Percentiles rank a stretch among this genome's conserved stretches.
These are phyloP conservation scores for Colletotrichum filicis DNA, from an alignment of 2,329 filamentous ascomycete species.

Conservation along the genomic window DNA sequence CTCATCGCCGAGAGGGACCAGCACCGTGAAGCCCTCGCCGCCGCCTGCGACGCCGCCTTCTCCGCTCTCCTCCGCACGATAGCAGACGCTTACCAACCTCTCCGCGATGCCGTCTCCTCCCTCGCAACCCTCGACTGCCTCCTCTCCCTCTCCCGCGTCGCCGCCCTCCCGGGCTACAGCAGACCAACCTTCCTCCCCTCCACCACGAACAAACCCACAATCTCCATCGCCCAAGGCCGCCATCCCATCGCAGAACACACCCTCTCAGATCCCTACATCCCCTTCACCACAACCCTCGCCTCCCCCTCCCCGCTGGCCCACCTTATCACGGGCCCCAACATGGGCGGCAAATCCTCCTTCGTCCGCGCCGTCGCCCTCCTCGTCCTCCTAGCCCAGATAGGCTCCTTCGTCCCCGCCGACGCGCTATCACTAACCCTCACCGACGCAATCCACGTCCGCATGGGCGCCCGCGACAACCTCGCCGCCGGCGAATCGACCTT, in stretches of 20 bases:
- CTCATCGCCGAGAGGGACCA: slow-evolving; percentile 91
- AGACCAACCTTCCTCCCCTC: slow-evolving; percentile 77
- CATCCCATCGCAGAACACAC: slow-evolving; percentile 97
- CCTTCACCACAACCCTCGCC: slow-evolving; percentile 83
- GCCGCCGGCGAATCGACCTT: slow-evolving; percentile 95
- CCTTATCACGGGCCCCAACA: slow-evolving; percentile 96
- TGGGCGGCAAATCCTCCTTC: slow-evolving; percentile 99
- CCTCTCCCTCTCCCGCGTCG: slow-evolving; percentile 85
- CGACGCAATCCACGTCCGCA: slow-evolving; percentile 93
- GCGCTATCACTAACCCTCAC: slow-evolving; percentile 81
- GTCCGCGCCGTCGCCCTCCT: slow-evolving; percentile 93
- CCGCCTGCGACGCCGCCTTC: slow-evolving; percentile 90
- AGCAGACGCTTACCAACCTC: slow-evolving; percentile 81
- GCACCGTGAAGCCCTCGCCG: slow-evolving; percentile 91
- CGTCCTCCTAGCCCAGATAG: slow-evolving; percentile 92
- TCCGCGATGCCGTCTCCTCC: slow-evolving; percentile 88
- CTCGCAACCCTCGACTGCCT: slow-evolving; percentile 92
- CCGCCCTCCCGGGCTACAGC: slow-evolving; percentile 86
- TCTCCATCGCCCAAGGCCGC: slow-evolving; percentile 79
- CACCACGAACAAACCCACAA: slow-evolving; percentile 70
- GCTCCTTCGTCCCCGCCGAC: slow-evolving; percentile 89
- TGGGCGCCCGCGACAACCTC: slow-evolving; percentile 96
- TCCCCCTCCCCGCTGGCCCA: slow-evolving; percentile 76
- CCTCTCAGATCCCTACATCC: slow-evolving; percentile 87
- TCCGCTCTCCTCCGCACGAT: slow-evolving; percentile 76